Percentiles rank a stretch among this genome's conserved stretches.
Conservation (phyloP, 176 grass and related monocot species). For the Hordeum marinum region DNA sequence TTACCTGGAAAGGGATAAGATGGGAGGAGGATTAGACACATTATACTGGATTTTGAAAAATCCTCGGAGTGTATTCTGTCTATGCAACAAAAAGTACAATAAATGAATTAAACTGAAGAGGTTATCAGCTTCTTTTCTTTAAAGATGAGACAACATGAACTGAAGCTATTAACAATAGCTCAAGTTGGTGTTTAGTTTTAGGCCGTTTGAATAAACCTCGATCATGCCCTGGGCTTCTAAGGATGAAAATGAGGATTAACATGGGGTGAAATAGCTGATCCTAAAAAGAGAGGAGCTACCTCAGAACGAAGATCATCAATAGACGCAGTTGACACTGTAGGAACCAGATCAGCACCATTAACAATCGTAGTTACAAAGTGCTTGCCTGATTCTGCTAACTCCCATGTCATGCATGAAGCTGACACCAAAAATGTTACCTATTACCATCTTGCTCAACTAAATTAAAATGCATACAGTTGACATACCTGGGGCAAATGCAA, state of each 20-base stretch:
- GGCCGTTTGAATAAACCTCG: background rate
- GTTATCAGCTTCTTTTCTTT: background rate
- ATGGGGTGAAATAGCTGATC: slow-evolving; percentile 12
- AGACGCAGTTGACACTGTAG: slow-evolving; percentile 91
- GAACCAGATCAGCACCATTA: slow-evolving; percentile 94
- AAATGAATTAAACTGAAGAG: background rate
- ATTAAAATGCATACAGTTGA: slow-evolving; percentile 15
- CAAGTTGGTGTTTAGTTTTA: background rate
- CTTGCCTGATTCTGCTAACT: slow-evolving; percentile 96
- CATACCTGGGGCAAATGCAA: slow-evolving; percentile 92
- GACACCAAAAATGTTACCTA: slow-evolving; percentile 25
- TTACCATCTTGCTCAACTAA: slow-evolving; percentile 17
- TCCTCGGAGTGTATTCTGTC: background rate
- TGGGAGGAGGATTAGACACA: slow-evolving; percentile 1
- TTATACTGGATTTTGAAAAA: background rate
- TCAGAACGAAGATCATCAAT: slow-evolving; percentile 95
- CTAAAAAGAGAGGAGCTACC: slow-evolving; percentile 44
- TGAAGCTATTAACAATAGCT: background rate
- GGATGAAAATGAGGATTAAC: background rate
- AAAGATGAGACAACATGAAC: background rate
- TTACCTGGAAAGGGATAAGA: slow-evolving; percentile 61
- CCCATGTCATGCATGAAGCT: slow-evolving; percentile 99
- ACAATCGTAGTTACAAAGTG: slow-evolving; percentile 83
- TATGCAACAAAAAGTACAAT: background rate
- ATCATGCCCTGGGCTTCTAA: background rate